Evolutionary conservation across 306 rosid species (phyloP).

Genomic region (Citrullus amarus): DNA sequence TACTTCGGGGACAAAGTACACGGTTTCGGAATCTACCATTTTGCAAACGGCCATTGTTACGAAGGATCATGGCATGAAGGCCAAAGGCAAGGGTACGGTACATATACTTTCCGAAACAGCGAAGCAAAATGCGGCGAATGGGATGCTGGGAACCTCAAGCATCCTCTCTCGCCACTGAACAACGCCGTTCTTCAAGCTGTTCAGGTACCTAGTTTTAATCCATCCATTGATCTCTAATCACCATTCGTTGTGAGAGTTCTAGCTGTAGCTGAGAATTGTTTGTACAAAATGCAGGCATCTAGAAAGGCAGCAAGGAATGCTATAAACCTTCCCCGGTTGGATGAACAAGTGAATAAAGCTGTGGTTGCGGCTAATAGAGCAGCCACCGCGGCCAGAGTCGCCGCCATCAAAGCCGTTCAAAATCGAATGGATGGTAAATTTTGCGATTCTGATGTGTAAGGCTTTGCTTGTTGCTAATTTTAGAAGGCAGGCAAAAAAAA

Average conservation of each 20-base stretch:
- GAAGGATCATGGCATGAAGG: slow-evolving; percentile 99
- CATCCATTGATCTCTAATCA: background rate
- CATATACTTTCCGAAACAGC: slow-evolving; percentile 55
- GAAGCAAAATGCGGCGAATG: slow-evolving; percentile 80
- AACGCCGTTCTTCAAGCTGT: slow-evolving; percentile 57
- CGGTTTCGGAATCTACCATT: slow-evolving; percentile 89
- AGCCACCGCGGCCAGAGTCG: slow-evolving; percentile 93
- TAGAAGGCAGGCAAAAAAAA: slow-evolving; percentile 13
- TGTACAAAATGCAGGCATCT: background rate
- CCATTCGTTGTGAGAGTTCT: background rate
- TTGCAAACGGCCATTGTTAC: slow-evolving; percentile 87
- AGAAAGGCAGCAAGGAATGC: slow-evolving; percentile 46
- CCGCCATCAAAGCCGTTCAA: slow-evolving; percentile 95
- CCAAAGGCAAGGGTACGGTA: slow-evolving; percentile 81
- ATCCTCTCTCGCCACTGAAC: slow-evolving; percentile 35
- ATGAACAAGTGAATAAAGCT: slow-evolving; percentile 71
- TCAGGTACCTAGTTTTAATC: slow-evolving; percentile 35
- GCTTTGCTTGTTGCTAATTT: slow-evolving; percentile 26
- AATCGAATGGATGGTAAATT: slow-evolving; percentile 90
- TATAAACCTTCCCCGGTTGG: slow-evolving; percentile 50
- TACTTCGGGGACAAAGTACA: slow-evolving; percentile 94
- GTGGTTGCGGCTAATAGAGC: slow-evolving; percentile 77
- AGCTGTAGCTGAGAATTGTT: background rate
- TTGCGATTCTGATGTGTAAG: slow-evolving; percentile 47
- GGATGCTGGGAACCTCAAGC: slow-evolving; percentile 80